Evolutionary conservation across 2,329 filamentous ascomycete species (phyloP), one percentile per base, ranked within the genome.

Genomic region (Sporothrix inflata): DNA sequence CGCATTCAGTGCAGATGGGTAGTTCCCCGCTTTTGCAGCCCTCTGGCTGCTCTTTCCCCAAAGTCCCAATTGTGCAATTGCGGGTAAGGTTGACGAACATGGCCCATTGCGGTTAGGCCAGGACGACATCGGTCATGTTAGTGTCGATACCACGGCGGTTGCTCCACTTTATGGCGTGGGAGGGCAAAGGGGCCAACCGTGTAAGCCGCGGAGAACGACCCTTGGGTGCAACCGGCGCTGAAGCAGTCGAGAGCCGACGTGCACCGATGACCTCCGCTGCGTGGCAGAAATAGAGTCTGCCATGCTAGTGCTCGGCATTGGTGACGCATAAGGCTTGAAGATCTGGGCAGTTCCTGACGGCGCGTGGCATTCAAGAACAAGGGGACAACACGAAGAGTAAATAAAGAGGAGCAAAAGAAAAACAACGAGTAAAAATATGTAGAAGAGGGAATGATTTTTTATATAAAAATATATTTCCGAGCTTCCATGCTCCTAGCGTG

Each of bases 41-140:
- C 27, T 40, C 16, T 21, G 21, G 40, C 45, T 19, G 42, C 27
- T 34, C 19, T 14, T 38, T 45, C 27, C 51, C 67, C 67, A 30
- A 69, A 27, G 51, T 40, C 21, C 24, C 69, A 66, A 71, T 71
- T 71, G 70, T 71, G 70, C 40, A 63, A 71, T 71, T 71, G 60
- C 49, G 60, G 61, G 53, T 66, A 34, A n/a, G n/a, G 61, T 71
- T 71, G 70, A 71, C 70, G 70, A 71, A 69, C 60, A 55, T 71
- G 21, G 16, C 47, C 51, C 38, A 4, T 47, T 71, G 16, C 8
- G 51, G 70, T 71, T 71, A 71, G 60, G 19, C 12, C 11, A 1
- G 27, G 42, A 34, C 24, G 42, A 49, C 63, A 67, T 67, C 63
- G 19, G 63, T 67, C 63, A 67, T 67, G 63, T 67, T 66, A 66